phyloP scores from a whole-genome alignment of 2,329 filamentous ascomycete species.

The Claviceps digitariae region DNA sequence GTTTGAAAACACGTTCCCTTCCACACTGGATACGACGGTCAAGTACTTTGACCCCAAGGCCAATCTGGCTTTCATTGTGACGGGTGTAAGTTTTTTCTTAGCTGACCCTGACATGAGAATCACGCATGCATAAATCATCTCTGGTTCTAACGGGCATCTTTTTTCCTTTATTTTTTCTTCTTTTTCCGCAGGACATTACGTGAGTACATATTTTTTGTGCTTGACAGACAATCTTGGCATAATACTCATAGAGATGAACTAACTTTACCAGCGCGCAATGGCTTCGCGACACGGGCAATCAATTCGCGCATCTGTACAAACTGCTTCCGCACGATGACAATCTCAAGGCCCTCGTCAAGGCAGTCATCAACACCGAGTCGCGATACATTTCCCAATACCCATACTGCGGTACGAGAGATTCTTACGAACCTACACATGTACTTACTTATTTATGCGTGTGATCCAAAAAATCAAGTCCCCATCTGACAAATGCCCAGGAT shows the following conservation, averaged over 20 bases:
- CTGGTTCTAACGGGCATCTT: too few species aligned
- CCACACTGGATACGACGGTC: constrained; percentile 71
- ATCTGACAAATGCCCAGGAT: constrained; percentile 36
- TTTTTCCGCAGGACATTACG: constrained; percentile 15
- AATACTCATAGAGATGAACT: too few species aligned
- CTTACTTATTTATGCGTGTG: too few species aligned
- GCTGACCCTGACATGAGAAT: too few species aligned
- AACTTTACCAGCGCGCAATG: constrained; percentile 39
- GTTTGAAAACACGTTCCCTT: constrained; percentile 75
- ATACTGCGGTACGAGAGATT: constrained; percentile 43
- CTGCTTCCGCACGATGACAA: constrained; percentile 43
- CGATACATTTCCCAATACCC: constrained; percentile 55
- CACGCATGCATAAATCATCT: too few species aligned
- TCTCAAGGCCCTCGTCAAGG: constrained; percentile 53
- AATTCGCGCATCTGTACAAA: constrained; percentile 55
- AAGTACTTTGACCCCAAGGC: constrained; percentile 57
- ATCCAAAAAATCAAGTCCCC: too few species aligned
- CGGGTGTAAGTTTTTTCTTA: constrained; percentile 59
- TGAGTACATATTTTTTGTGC: too few species aligned
- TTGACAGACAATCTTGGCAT: too few species aligned
- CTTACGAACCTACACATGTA: neutral
- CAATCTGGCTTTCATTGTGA: constrained; percentile 65
- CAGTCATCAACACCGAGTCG: constrained; percentile 58
- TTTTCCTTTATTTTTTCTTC: too few species aligned
- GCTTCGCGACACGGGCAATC: constrained; percentile 71